Percentiles rank a stretch among this genome's conserved stretches.
These are phyloP conservation scores for Candida insectorum DNA, from an alignment of 805 yeast genomes.

Conservation along the genomic window DNA sequence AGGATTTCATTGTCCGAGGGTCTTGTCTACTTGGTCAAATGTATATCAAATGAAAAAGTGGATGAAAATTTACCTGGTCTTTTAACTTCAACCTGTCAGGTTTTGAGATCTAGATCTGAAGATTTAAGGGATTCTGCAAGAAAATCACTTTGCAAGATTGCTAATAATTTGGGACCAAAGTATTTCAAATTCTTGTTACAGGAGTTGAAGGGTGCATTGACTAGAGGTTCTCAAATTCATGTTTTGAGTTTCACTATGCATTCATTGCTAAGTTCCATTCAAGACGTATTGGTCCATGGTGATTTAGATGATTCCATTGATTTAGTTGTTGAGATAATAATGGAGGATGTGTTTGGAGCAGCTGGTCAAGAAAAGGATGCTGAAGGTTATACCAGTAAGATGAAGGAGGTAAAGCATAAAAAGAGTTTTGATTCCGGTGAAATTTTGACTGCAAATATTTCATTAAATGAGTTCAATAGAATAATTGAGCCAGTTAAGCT, in stretches of 20 bases:
- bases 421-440: conserved; percentile 88
- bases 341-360: conserved; percentile 91
- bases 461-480: conserved; percentile 51
- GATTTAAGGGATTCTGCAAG: conserved; percentile 86
- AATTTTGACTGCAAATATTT: conserved; percentile 62
- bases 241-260: conserved; percentile 88
- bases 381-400: conserved; percentile 79
- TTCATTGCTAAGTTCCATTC: conserved; percentile 56
- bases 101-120: conserved; percentile 78
- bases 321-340: conserved; percentile 63
- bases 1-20: conserved; percentile 85
- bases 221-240: conserved; percentile 91
- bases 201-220: conserved; percentile 75
- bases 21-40: conserved; percentile 59
- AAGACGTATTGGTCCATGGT: conserved; percentile 51
- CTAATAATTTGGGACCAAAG: conserved; percentile 62
- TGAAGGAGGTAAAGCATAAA: conserved; percentile 87
- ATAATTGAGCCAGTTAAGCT: conserved; percentile 69
- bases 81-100: conserved; percentile 83
- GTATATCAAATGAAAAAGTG: conserved; percentile 56
- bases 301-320: conserved; percentile 69
- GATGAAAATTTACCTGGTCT: conserved; percentile 71
- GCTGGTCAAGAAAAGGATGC: conserved; percentile 94
- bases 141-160: conserved; percentile 64
- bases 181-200: conserved; percentile 72